Evolutionary conservation across 1,284 basidiomycete species (phyloP), one percentile per base, ranked within the genome.

Genomic region (Microbotryum violaceum): DNA sequence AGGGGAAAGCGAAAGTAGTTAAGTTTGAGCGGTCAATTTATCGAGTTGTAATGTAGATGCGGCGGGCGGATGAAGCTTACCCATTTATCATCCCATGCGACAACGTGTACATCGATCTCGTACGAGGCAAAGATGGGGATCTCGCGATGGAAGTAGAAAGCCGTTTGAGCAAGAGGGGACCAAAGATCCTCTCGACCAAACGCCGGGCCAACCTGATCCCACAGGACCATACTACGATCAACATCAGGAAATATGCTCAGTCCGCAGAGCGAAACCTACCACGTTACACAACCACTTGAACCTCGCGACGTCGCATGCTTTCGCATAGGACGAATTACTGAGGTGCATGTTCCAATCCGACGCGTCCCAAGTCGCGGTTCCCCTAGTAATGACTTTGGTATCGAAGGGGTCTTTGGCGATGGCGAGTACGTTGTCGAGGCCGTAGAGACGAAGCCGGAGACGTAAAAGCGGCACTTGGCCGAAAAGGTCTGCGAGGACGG

Each of bases 341-440:
- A 68, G 63, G 58, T 68, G 67, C 16, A 56, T 18, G 53, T 68
- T 68, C 60, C 65, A 68, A 37, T 68, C 67, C 5, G 44, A 50
- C 2, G 56, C 54, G 3, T 58, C 57, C 49, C 48, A 54, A 14
- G 42, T 33, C 0, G 64, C 64, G 21, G 37, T 47, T 0, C 57
- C 62, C 49, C 64, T 64, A 1, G 61, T 59, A 25, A 65, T 21
- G 6, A 57, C 56, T 27, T 29, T 33, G 7, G 57, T 57, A 29
- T 57, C 56, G 53, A 61, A 65, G 16, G 66, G 66, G 14, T 62
- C 50, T 21, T 44, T 42, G 6, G 50, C 66, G 29, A 68, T 61
- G 8, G 58, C 54, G 54, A 68, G 56, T 10, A 60, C 63, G 8
- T 54, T 51, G 21, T 59, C 60, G 20, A 57, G 21, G n/a, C 66